Evolutionary conservation across 345 rosid species (phyloP).

Genomic region (Firmiana major): DNA sequence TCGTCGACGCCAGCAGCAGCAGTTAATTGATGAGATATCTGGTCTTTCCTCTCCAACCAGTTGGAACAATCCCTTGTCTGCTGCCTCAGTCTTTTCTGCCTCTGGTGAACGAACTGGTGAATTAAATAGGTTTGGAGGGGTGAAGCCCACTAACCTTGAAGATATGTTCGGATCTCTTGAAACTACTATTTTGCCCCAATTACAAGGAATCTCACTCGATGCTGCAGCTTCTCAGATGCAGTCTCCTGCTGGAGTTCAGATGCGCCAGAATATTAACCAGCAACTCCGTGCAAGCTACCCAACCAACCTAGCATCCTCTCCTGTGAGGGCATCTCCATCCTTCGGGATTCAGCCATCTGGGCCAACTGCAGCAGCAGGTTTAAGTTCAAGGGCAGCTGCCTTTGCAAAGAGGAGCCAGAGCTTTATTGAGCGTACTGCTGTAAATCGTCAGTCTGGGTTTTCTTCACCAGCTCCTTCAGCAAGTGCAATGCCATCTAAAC

Average conservation of each 20-base stretch:
- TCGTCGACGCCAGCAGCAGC: constrained; percentile 30
- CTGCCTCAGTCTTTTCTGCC: constrained; percentile 40
- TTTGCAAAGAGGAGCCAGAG: constrained; percentile 70
- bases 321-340: constrained; percentile 38
- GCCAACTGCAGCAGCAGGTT: constrained; percentile 37
- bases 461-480: constrained; percentile 40
- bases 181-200: constrained; percentile 32
- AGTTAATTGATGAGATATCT: constrained; percentile 50
- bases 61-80: constrained; percentile 50
- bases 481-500: constrained; percentile 26
- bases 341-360: constrained; percentile 44
- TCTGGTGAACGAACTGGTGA: constrained; percentile 40
- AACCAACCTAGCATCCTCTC: constrained; percentile 45
- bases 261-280: constrained; percentile 46
- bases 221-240: constrained; percentile 33
- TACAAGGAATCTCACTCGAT: constrained; percentile 45
- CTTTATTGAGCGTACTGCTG: constrained; percentile 55
- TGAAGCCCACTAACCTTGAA: constrained; percentile 61
- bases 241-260: constrained; percentile 39
- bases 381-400: constrained; percentile 59
- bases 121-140: constrained; percentile 51
- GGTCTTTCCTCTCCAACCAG: constrained; percentile 54
- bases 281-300: constrained; percentile 51
- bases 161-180: constrained; percentile 60
- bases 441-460: constrained; percentile 34